Evolutionary conservation across 2,329 filamentous ascomycete species (phyloP), one percentile per base, ranked within the genome.

Genomic region (Pseudopyrenochaeta lycopersici): DNA sequence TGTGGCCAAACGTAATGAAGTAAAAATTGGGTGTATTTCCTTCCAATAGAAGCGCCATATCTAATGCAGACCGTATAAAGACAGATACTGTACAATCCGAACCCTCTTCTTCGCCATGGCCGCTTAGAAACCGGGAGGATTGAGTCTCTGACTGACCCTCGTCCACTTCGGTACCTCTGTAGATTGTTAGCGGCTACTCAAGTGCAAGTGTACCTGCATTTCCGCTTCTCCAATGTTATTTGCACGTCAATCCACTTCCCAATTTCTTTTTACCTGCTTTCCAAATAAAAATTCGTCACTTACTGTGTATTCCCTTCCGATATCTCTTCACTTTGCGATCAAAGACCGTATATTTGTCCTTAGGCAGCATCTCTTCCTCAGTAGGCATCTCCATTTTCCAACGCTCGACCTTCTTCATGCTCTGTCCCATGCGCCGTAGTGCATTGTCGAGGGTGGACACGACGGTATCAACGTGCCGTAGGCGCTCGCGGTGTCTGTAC

Each of bases 321-420:
- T 98, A 99, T 68, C 86, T 88, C 87, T 93, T 96, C 76, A 90
- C 92, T 79, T 98, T 97, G 68, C 93, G 88, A 78, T 97, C 94
- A 78, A 98, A 99, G 71, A 99, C 90, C 23, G 92, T 97, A 81
- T 99, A 99, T 81, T 99, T 99, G 81, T 99, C 95, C 78, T 87
- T 90, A 41, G 95, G 90, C 76, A 96, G 76, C 95, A 99, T 99
- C 83, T 98, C 92, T 71, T 87, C 85, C 83, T 99, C 95, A 21
- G 87, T 90, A 18, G 95, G 95, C 95, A 99, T 99, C 78, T 97
- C 92, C 32, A 84, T 84, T 82, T 95, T 97, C 95, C 95, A 99
- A 72, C 88, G 81, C 76, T 96, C 90, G 54, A 99, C 82, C 48
- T 91, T 84, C 79, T 92, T 92, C 49, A 85, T 82, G 41, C 88